phyloP scores from a whole-genome alignment of 495 filamentous ascomycete genomes.

The Halenospora varia region DNA sequence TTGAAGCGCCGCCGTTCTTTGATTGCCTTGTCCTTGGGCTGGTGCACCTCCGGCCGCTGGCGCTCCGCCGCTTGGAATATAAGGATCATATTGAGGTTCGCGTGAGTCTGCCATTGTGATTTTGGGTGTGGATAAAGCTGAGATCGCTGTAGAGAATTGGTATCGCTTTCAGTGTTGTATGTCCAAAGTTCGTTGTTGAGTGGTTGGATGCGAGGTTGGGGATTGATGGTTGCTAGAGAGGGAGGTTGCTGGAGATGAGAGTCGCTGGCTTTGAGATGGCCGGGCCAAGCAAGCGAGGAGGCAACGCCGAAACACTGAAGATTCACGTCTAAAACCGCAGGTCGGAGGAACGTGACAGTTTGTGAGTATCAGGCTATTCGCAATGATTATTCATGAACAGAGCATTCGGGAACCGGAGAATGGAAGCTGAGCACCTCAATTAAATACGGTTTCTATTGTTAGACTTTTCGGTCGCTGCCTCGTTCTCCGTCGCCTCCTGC shows the following conservation, averaged over 20 bases:
- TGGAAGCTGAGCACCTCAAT: background rate
- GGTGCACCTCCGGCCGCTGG: conserved; percentile 20
- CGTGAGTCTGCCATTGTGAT: conserved; percentile 19
- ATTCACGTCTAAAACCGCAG: background rate
- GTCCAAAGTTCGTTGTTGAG: background rate
- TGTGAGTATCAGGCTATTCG: no score
- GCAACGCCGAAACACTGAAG: conserved; percentile 1
- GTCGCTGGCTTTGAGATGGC: conserved; percentile 2
- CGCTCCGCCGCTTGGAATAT: conserved; percentile 17
- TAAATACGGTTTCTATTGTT: background rate
- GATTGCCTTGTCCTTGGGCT: conserved; percentile 18
- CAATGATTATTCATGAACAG: no score
- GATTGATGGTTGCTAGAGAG: background rate
- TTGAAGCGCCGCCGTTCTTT: conserved; percentile 27
- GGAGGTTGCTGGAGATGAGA: background rate
- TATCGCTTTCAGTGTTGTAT: background rate
- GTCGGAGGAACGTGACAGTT: background rate
- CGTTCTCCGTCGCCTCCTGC: background rate
- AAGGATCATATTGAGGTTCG: conserved; percentile 28
- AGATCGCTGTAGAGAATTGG: background rate
- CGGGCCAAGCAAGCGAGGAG: background rate
- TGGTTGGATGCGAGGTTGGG: conserved; percentile 1
- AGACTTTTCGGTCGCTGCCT: background rate
- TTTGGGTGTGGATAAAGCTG: background rate
- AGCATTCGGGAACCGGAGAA: no score